Evolutionary conservation across 805 yeast genomes (phyloP).

Genomic region (Hanseniaspora meyeri): DNA sequence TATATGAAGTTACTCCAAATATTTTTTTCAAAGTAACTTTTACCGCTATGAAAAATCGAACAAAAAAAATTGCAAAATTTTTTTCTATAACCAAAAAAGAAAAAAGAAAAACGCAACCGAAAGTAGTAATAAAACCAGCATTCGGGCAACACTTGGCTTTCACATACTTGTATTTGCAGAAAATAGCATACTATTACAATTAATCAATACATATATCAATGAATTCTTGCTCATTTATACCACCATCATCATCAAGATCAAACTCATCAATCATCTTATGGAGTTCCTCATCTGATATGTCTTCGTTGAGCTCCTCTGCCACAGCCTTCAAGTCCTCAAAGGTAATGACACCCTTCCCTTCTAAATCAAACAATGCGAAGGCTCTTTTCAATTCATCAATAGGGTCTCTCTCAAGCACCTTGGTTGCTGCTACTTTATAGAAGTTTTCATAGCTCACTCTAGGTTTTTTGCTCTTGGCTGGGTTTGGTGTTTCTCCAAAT

Average conservation of each 20-base stretch:
- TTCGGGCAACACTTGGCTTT: too few species aligned
- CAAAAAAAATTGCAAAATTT: background rate
- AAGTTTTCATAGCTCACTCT: slow-evolving; percentile 73
- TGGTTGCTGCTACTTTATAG: slow-evolving; percentile 57
- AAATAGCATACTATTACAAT: background rate
- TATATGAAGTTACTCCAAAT: too few species aligned
- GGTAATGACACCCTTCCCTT: slow-evolving; percentile 72
- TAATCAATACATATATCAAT: slow-evolving; percentile 71
- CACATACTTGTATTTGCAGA: too few species aligned
- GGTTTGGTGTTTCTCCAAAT: slow-evolving; percentile 41
- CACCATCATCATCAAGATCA: slow-evolving; percentile 93
- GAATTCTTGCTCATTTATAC: slow-evolving; percentile 81
- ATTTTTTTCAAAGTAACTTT: too few species aligned
- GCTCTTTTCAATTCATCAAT: slow-evolving; percentile 84
- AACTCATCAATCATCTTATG: slow-evolving; percentile 96
- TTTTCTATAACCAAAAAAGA: background rate
- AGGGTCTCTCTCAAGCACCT: slow-evolving; percentile 81
- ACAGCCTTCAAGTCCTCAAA: slow-evolving; percentile 74
- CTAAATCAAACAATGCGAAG: slow-evolving; percentile 78
- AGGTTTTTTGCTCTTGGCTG: slow-evolving; percentile 42
- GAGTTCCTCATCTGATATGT: slow-evolving; percentile 79
- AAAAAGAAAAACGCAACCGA: background rate
- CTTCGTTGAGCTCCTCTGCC: slow-evolving; percentile 86
- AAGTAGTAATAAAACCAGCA: too few species aligned
- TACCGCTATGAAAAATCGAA: too few species aligned